Evolutionary conservation across 441 rosid genomes (phyloP).

Genomic region (Croton laevigatus): DNA sequence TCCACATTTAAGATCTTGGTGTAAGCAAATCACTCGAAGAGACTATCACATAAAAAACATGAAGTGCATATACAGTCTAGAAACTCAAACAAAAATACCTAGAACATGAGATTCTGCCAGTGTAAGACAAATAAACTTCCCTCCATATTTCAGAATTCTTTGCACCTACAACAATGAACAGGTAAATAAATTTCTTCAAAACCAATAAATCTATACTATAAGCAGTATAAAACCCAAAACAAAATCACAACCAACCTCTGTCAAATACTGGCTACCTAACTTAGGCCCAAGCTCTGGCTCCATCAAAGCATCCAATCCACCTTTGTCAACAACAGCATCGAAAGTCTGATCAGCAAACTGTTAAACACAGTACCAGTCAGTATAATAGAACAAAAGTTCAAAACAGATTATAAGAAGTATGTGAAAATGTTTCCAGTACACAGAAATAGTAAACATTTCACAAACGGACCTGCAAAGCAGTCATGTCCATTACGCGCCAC

Average conservation of each 20-base stretch:
- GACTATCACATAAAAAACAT: neutral
- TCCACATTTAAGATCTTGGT: slow-evolving; percentile 5
- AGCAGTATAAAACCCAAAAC: slow-evolving; percentile 5
- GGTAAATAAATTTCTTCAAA: slow-evolving; percentile 9
- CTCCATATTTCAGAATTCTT: slow-evolving; percentile 65
- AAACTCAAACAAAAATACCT: slow-evolving; percentile 40
- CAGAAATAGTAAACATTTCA: neutral
- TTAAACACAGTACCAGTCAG: slow-evolving; percentile 3
- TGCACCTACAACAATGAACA: slow-evolving; percentile 49
- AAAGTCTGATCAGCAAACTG: slow-evolving; percentile 62
- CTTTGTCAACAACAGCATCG: slow-evolving; percentile 83
- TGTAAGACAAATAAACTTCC: slow-evolving; percentile 80
- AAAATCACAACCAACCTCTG: slow-evolving; percentile 51
- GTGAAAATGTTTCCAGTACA: neutral
- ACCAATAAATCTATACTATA: neutral
- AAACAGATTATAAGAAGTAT: neutral
- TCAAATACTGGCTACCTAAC: slow-evolving; percentile 69
- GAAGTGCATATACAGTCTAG: neutral
- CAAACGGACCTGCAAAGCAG: slow-evolving; percentile 61
- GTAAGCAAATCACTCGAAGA: neutral
- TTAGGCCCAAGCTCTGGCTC: slow-evolving; percentile 79
- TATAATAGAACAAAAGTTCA: neutral
- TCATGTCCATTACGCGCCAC: slow-evolving; percentile 98
- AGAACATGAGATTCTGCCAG: slow-evolving; percentile 87
- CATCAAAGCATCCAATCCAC: slow-evolving; percentile 98